phyloP scores from a whole-genome alignment of 805 yeast genomes.

The Kuraishia hungarica region DNA sequence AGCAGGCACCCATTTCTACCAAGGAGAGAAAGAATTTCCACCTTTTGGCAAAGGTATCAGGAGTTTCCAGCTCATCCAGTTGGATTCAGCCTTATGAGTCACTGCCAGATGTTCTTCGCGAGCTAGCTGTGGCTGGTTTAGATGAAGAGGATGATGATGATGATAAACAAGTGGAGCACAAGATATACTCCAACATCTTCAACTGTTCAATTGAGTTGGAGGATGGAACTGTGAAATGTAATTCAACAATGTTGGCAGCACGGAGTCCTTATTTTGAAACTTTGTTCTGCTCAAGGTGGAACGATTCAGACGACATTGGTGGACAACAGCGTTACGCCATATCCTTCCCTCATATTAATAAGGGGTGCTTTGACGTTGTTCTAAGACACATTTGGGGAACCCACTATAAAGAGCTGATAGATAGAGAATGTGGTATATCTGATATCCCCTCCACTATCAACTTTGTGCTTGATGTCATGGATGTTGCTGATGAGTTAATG shows the following conservation, averaged over 20 bases:
- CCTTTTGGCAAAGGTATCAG: not conserved
- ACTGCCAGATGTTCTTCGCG: not conserved
- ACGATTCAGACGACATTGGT: constrained; percentile 8
- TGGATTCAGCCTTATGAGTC: not conserved
- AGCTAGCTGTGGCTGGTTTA: not conserved
- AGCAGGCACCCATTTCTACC: not conserved
- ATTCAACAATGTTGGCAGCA: constrained; percentile 42
- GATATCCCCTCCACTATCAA: constrained; percentile 36
- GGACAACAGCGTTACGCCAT: constrained; percentile 10
- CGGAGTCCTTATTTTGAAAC: constrained; percentile 61
- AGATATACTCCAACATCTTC: not conserved
- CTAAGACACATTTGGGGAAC: constrained; percentile 52
- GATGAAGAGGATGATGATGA: not conserved
- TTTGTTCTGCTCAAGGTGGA: constrained; percentile 50
- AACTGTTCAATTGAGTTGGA: constrained; percentile 25
- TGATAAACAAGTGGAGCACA: not conserved
- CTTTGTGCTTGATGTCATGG: constrained; percentile 47
- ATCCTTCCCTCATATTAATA: constrained; percentile 34
- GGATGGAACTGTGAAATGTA: constrained; percentile 38
- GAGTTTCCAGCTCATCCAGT: not conserved
- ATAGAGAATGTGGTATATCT: constrained; percentile 10
- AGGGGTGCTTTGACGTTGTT: constrained; percentile 36
- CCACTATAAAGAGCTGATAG: constrained; percentile 29
- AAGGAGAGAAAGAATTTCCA: not conserved
- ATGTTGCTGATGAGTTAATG: constrained; percentile 54